Base-by-base conservation (phyloP, 2,329 filamentous ascomycete species). In the Fonsecaea nubica region DNA sequence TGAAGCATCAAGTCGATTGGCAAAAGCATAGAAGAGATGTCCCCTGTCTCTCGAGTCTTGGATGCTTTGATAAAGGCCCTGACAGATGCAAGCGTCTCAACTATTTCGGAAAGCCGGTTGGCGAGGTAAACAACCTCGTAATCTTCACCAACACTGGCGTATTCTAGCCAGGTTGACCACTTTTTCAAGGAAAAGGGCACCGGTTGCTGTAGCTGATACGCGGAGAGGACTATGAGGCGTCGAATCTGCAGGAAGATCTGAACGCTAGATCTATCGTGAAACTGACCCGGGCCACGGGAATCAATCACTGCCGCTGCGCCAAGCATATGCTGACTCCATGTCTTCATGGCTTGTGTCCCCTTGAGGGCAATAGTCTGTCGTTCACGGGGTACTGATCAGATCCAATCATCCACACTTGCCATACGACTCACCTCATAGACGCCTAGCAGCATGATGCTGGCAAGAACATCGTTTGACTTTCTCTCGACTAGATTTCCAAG, bases 201-300 rank as follows among this genome's bases (percentile, higher is more conserved):
- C 4, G 45, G 45, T 50, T 13, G 9, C 15, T 50, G 45, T 6
- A 50, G 45, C 8, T 50, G 45, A 10, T 50, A 50, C 1, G 45
- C 45, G 3, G 45, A 50, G 21, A 50, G 45, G 21, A 50, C 45
- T 25, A 50, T 50, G 45, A 52, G 18, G 10, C 40, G 57, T 18
- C 57, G 12, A 36, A 45, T 58, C 38, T 58, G 55, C 55, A 58
- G 55, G 55, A 58, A 58, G 18, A 58, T 25, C 45, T 58, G 55
- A 58, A 58, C 45, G 55, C 55, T 58, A 40, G 36, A 21, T 42
- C 55, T 32, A 13, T 58, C 55, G 9, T 45, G 38, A 21, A 58
- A 58, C 35, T 58, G 35, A 18, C 21, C 45, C 1, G 55, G 35
- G 45, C 35, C 55, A 42, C 55, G 55, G 36, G 33, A 45, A 10